Base-by-base conservation (phyloP, 495 filamentous ascomycete species). In the Aspergillus olivimuriae region DNA sequence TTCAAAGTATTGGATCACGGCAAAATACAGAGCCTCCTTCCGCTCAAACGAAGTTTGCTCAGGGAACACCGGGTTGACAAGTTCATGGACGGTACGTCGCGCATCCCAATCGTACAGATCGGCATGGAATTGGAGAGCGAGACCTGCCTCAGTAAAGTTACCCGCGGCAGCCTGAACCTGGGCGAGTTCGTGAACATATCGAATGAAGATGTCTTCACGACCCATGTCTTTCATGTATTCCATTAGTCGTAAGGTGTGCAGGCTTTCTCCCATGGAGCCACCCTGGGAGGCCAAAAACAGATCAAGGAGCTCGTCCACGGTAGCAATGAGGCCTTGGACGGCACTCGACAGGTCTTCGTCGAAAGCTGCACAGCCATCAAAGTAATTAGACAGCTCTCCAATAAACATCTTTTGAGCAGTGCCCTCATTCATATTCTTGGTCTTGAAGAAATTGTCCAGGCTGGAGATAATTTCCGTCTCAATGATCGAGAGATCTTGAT, bases 381-480 rank as follows among this genome's bases (percentile, higher is more conserved):
- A 99, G 24, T 87, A 74, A 32, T 80, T 80, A 23, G 90, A 72
- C 37, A 99, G 70, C 59, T 99, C 92, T 21, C 74, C 72, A 43
- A 97, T 83, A 58, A 99, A 97, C 8, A 91, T 77, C 66, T 95
- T 95, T 62, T 96, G 89, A 33, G 87, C 72, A 15, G 94, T 82
- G 52, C 81, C 89, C 64, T 96, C 91, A 11, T 81, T 92, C 60
- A 95, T 76, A 14, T 80, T 80, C 61, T 89, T 91, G 7, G 80
- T 76, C 56, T 95, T 94, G 73, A 95, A 96, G 16, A 95, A 75
- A n/a, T 75, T 72, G 53, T 97, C 94, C 40, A 99, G 69, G 50
- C 86, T 94, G 52, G 95, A 91, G 55, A 99, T 94, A 72, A 96
- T 89, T 65, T 95, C 94, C 4, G 89, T 90, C 60, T 97, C 90